Evolutionary conservation across 2,329 filamentous ascomycete species (phyloP).

Genomic region (Cryphonectria naterciae): DNA sequence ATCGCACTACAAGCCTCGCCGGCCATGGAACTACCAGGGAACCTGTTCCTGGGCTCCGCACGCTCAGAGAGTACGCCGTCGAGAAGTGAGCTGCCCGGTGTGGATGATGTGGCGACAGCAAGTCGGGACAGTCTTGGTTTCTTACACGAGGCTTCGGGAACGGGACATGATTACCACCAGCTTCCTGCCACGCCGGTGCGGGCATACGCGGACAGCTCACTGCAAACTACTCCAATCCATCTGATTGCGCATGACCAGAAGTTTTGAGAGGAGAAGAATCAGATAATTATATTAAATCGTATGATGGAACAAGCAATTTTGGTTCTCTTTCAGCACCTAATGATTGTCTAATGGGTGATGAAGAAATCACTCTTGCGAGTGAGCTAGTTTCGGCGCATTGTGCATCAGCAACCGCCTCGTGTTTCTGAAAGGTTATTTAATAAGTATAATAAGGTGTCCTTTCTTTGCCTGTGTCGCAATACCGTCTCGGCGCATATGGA

Average conservation of each 20-base stretch:
- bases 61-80: background rate
- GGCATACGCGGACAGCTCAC: conserved; percentile 2
- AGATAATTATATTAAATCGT: background rate
- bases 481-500: background rate
- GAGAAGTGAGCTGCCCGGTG: background rate
- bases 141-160: conserved; percentile 10
- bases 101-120: background rate
- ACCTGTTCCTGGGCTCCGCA: background rate
- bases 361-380: background rate
- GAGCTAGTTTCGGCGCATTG: background rate
- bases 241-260: background rate
- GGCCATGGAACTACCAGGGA: background rate
- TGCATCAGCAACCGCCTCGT: too few relatives aligned
- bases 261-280: background rate
- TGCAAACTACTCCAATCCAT: conserved; percentile 20
- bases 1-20: background rate
- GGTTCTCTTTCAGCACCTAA: background rate
- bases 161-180: conserved; percentile 15
- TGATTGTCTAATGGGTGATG: background rate
- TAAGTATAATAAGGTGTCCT: too few relatives aligned
- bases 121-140: background rate
- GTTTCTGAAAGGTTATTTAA: too few relatives aligned
- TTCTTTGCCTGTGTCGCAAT: background rate
- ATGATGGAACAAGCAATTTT: background rate
- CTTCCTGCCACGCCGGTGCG: conserved; percentile 11